Base-by-base conservation (phyloP, 257 asterid species). In the Primulina eburnea region DNA sequence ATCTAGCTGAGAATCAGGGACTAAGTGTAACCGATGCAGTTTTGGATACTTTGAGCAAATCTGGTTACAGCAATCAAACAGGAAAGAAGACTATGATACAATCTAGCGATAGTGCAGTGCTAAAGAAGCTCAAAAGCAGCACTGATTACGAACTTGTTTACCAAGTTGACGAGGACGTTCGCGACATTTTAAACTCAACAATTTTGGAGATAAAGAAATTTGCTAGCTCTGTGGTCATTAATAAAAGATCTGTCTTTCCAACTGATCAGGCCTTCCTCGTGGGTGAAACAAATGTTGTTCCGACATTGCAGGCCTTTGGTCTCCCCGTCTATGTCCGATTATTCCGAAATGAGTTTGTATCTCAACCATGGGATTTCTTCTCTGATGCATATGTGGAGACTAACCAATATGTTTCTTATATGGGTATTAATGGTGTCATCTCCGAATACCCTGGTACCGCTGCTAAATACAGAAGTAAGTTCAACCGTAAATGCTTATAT, bases 321-420 rank as follows among this genome's bases (percentile, higher is more conserved):
- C 87, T 94, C 18, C 9, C 81, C 0, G 97, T 84, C 20, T 89
- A 85, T 33, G 98, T 89, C 56, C 85, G 64, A 71, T 7, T 50
- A 21, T 89, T 94, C 79, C 72, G 61, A 53, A 94, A 94, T 62
- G 99, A 94, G 89, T 94, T 84, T 73, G 56, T 76, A 2, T 88
- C 99, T 79, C 97, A 91, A 73, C 74, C 99, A 40, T 94, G 95
- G 97, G 99, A 94, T 71, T 89, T 78, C 84, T 87, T 81, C 73
- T 82, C 95, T 32, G 99, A 94, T 72, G 77, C 99, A 24, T 84
- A 82, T 30, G 69, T 83, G 33, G 97, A 94, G 88, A 28, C 88
- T 21, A 89, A 89, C 85, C 65, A 82, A 1, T 73, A 62, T 40
- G 67, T 71, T 20, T 21, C 62, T 0, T 50, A 10, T 58, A 65